Percentiles rank a stretch among this genome's conserved stretches.
These are phyloP conservation scores for Erigeron canadensis DNA, from an alignment of 129 eudicot species.

Conservation along the genomic window DNA sequence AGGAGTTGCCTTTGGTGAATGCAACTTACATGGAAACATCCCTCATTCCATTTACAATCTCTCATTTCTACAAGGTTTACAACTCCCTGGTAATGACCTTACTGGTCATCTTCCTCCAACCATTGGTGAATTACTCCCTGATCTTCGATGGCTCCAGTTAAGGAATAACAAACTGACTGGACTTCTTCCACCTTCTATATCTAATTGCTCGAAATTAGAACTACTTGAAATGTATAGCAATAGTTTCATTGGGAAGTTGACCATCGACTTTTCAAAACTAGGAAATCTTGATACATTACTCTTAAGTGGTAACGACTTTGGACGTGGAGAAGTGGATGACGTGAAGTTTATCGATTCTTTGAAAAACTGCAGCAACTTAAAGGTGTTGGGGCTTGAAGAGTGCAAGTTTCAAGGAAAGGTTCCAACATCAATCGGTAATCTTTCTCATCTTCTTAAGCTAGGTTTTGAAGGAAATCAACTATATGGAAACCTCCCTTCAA, in stretches of 20 bases:
- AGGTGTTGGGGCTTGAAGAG: neutral
- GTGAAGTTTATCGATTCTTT: conserved; percentile 8
- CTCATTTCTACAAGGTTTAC: neutral
- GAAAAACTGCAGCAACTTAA: conserved; percentile 3
- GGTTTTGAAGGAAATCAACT: neutral
- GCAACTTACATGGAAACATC: neutral
- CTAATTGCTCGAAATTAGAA: neutral
- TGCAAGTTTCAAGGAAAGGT: neutral
- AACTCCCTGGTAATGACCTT: neutral
- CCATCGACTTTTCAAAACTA: neutral
- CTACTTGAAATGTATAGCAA: neutral
- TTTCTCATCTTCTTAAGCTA: neutral
- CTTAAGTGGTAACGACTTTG: neutral
- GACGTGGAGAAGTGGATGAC: neutral
- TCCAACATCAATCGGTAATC: neutral
- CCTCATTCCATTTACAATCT: neutral
- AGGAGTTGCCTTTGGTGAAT: neutral
- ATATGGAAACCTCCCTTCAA: neutral
- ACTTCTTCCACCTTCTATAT: neutral
- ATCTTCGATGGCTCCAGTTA: neutral
- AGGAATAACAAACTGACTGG: neutral
- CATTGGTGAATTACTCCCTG: neutral
- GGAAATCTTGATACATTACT: neutral
- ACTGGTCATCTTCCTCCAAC: neutral
- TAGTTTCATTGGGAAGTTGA: neutral